Conservation (phyloP, 495 filamentous ascomycete genomes). For the Trichoderma gamsii region DNA sequence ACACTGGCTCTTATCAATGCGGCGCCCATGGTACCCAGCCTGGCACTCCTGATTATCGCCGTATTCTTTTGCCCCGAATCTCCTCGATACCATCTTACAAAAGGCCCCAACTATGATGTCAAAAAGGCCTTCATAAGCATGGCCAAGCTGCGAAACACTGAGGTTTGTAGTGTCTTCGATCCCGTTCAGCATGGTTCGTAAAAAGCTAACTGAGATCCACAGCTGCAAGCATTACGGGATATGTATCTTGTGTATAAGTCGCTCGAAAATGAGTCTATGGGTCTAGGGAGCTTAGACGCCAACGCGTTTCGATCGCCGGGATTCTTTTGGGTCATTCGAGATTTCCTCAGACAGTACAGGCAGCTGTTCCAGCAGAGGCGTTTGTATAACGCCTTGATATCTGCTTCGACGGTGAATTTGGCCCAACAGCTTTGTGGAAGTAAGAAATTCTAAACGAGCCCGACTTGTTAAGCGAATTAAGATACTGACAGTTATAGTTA, state of each 20-base stretch:
- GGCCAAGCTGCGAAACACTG: slow-evolving; percentile 22
- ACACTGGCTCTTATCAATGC: slow-evolving; percentile 23
- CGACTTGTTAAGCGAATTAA: too few relatives aligned
- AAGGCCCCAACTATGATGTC: slow-evolving; percentile 23
- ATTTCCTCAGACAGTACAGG: slow-evolving; percentile 22
- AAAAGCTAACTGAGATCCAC: background rate
- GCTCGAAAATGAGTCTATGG: slow-evolving; percentile 23
- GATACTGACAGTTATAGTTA: slow-evolving; percentile 20
- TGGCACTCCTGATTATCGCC: slow-evolving; percentile 24
- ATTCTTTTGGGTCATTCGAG: slow-evolving; percentile 15
- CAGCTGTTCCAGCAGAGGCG: slow-evolving; percentile 25
- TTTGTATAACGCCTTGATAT: slow-evolving; percentile 27
- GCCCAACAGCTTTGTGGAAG: slow-evolving; percentile 32
- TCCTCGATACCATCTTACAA: slow-evolving; percentile 30
- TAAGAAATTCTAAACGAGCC: slow-evolving; percentile 22
- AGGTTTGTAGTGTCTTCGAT: slow-evolving; percentile 20
- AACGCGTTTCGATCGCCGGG: slow-evolving; percentile 16
- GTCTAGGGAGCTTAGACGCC: background rate
- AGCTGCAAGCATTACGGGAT: slow-evolving; percentile 30
- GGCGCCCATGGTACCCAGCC: slow-evolving; percentile 25
- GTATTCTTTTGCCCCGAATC: slow-evolving; percentile 28
- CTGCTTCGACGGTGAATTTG: slow-evolving; percentile 25
- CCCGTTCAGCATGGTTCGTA: background rate
- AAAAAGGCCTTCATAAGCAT: slow-evolving; percentile 25
- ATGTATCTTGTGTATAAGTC: slow-evolving; percentile 29